These are phyloP conservation scores for Zymoseptoria pseudotritici DNA, from an alignment of 2,329 filamentous ascomycete genomes.

Conservation along the genomic window DNA sequence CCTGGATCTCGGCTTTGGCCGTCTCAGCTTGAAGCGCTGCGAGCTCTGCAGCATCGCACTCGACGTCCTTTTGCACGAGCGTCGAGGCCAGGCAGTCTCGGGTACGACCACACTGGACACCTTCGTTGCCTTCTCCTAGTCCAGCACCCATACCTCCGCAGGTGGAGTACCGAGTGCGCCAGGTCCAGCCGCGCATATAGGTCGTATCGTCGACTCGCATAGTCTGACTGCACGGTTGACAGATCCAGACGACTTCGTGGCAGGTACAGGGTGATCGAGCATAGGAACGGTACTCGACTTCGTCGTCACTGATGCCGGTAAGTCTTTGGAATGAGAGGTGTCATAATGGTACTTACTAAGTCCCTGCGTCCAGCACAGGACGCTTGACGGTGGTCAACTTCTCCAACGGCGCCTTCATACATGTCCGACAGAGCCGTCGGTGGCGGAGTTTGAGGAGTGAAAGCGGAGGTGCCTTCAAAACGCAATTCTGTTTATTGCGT, in stretches of 20 bases:
- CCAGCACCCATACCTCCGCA: slow-evolving; percentile 77
- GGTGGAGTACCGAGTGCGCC: slow-evolving; percentile 75
- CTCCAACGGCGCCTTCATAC: slow-evolving; percentile 62
- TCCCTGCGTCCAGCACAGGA: slow-evolving; percentile 24
- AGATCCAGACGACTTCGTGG: slow-evolving; percentile 67
- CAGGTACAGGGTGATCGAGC: slow-evolving; percentile 53
- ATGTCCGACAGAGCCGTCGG: slow-evolving; percentile 71
- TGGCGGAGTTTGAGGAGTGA: slow-evolving; percentile 64
- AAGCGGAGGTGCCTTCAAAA: slow-evolving; percentile 69
- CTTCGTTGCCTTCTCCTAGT: slow-evolving; percentile 79
- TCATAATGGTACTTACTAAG: neutral
- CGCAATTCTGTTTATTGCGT: slow-evolving; percentile 63
- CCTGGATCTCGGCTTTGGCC: slow-evolving; percentile 22
- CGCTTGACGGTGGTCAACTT: slow-evolving; percentile 19
- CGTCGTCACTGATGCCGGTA: neutral
- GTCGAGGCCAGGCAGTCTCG: slow-evolving; percentile 66
- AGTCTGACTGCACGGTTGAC: slow-evolving; percentile 70
- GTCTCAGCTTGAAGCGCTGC: slow-evolving; percentile 39
- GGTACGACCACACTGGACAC: slow-evolving; percentile 79
- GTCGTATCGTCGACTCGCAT: slow-evolving; percentile 54
- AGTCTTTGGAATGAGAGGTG: neutral
- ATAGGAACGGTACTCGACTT: slow-evolving; percentile 27
- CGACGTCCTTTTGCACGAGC: slow-evolving; percentile 74
- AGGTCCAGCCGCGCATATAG: slow-evolving; percentile 70
- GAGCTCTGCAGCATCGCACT: slow-evolving; percentile 73